These are phyloP conservation scores for Crassisporium funariophilum DNA, from an alignment of 768 basidiomycete genomes.

Conservation along the genomic window DNA sequence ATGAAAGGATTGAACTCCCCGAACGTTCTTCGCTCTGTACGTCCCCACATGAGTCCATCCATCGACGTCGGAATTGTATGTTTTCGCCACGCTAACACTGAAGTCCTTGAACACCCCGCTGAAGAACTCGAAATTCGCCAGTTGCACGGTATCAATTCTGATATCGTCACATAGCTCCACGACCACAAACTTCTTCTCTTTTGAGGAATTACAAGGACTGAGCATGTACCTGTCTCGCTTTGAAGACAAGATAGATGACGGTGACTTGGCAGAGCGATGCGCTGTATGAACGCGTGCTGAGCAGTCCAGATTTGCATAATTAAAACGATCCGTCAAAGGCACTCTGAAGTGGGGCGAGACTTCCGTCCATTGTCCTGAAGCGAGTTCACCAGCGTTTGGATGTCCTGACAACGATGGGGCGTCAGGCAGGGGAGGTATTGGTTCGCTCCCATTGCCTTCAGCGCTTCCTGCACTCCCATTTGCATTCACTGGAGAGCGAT, in stretches of 20 bases:
- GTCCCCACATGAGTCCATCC: conserved; percentile 77
- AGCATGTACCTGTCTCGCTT: conserved; percentile 98
- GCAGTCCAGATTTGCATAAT: conserved; percentile 92
- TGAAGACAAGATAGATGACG: conserved; percentile 80
- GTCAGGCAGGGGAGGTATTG: conserved; percentile 5
- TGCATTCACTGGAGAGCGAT: conserved; percentile 14
- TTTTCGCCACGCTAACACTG: conserved; percentile 83
- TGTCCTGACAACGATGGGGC: conserved; percentile 2
- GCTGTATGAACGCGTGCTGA: conserved; percentile 89
- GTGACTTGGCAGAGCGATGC: conserved; percentile 79
- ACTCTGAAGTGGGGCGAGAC: conserved; percentile 68
- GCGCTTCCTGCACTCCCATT: conserved; percentile 8
- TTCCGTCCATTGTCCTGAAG: conserved; percentile 27
- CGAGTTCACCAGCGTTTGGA: conserved; percentile 18
- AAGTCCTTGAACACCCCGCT: conserved; percentile 95
- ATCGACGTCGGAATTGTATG: conserved; percentile 59
- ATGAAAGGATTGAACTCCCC: conserved; percentile 91
- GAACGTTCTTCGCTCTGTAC: conserved; percentile 84
- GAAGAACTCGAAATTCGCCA: conserved; percentile 98
- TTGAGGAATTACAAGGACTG: conserved; percentile 74
- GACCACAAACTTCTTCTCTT: conserved; percentile 76
- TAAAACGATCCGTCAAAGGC: conserved; percentile 85
- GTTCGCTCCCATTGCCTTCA: conserved; percentile 2
- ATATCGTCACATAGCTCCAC: conserved; percentile 99
- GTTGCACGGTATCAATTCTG: conserved; percentile 91